Evolutionary conservation across 1,139 yeast genomes (phyloP).

Genomic region (Kodamaea sp.): DNA sequence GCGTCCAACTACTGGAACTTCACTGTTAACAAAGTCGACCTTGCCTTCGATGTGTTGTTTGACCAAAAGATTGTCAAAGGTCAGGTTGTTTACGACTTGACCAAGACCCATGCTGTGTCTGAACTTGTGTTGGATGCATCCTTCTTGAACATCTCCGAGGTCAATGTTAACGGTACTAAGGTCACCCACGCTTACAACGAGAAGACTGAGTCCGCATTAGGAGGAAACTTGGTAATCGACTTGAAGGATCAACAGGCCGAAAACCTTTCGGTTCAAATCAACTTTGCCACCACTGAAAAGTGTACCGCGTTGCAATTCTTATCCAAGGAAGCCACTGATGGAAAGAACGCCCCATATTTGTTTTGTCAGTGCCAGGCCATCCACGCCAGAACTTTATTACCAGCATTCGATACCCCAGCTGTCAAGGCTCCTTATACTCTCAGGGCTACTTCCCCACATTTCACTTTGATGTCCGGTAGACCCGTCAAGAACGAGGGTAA

Average conservation of each 20-base stretch:
- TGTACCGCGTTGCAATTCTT: conserved; percentile 91
- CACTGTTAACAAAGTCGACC: conserved; percentile 49
- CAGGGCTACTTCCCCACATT: conserved; percentile 61
- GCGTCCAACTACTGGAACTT: conserved; percentile 67
- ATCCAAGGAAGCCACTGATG: conserved; percentile 76
- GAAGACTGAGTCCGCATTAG: conserved; percentile 33
- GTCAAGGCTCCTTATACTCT: conserved; percentile 68
- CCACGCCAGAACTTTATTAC: conserved; percentile 85
- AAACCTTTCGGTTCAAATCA: conserved; percentile 40
- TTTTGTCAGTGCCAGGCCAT: conserved; percentile 92
- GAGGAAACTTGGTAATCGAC: conserved; percentile 56
- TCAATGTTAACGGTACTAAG: conserved; percentile 44
- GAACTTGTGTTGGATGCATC: conserved; percentile 69
- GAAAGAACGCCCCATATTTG: conserved; percentile 68
- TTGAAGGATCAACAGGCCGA: conserved; percentile 12
- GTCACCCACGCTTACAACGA: conserved; percentile 22
- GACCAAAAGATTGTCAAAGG: conserved; percentile 55
- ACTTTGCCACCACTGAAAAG: conserved; percentile 65
- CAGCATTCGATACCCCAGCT: conserved; percentile 90
- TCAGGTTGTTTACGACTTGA: conserved; percentile 49
- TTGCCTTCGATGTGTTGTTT: conserved; percentile 61
- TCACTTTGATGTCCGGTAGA: conserved; percentile 73
- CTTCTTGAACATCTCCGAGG: conserved; percentile 50
- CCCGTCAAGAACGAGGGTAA: conserved; percentile 35
- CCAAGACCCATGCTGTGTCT: conserved; percentile 23